Base-by-base conservation (phyloP, 371 early-diverging fungal genomes). In the Haplosporangium sp. region DNA sequence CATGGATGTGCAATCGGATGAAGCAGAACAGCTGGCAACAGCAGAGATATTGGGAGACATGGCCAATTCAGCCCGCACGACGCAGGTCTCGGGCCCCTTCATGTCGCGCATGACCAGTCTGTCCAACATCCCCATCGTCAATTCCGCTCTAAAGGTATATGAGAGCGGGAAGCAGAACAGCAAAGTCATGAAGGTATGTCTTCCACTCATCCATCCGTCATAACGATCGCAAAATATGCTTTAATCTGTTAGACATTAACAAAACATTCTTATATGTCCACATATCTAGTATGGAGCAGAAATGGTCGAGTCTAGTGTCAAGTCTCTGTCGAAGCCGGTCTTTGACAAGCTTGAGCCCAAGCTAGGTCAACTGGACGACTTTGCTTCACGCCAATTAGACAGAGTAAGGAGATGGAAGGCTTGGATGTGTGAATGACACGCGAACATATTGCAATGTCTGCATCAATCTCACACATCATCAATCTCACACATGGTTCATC, bases 111-210 rank as follows among this genome's bases (percentile, higher is more conserved):
- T 94, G 66, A 77, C 83, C 46, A 87, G 95, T 41, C 91, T 95
- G 55, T 88, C 94, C 64, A 90, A 86, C 62, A 82, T 94, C 5
- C 95, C 95, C 8, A 59, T 95, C n/a, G 92, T 97, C 52, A 89
- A 90, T 67, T 87, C 90, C 8, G 90, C 94, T 4, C 61, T 95
- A 37, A 86, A 85, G 38, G 92, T 90, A 1, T 96, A 95, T 69
- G 93, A 92, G 60, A 87, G 84, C 41, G 86, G 91, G 45, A 92
- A 93, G 77, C 91, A 91, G 56, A 89, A 87, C 29, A 92, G 89
- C 68, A 80, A 84, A 48, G 84, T 94, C n/a, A 83, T 94, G 52
- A 87, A 90, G 83, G 90, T 87, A 85, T 41, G 57, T 18, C 46
- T 10, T 18, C 21, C 13, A 20, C 51, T 50, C 18, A n/a, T 60